phyloP scores from a whole-genome alignment of 805 yeast genomes.

The Candida coleopterorum region DNA sequence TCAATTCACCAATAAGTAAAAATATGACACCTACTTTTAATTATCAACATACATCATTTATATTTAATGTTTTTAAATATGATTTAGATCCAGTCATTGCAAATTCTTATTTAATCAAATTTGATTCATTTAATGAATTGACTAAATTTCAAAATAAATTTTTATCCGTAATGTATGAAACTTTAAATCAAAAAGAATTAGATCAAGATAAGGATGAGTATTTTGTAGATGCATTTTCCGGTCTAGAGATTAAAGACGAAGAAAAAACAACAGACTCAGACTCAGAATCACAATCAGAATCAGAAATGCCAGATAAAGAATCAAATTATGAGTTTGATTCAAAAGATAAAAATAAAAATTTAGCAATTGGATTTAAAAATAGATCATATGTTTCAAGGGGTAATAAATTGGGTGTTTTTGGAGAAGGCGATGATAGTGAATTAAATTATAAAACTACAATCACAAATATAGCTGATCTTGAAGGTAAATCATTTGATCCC shows the following conservation, averaged over 20 bases:
- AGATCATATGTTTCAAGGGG: constrained; percentile 80
- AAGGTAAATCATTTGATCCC: constrained; percentile 51
- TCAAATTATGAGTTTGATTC: constrained; percentile 14
- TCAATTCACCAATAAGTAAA: constrained; percentile 23
- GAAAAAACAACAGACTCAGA: constrained; percentile 24
- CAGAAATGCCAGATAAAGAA: constrained; percentile 26
- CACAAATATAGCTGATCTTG: constrained; percentile 47
- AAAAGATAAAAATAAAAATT: constrained; percentile 51
- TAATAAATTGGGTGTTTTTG: constrained; percentile 75
- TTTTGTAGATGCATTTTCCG: constrained; percentile 47
- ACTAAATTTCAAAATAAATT: constrained; percentile 49
- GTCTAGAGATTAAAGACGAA: constrained; percentile 35
- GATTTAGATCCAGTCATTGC: constrained; percentile 27
- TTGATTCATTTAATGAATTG: constrained; percentile 37
- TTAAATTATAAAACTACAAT: constrained; percentile 67
- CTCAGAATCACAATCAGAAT: constrained; percentile 12
- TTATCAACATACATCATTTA: constrained; percentile 50
- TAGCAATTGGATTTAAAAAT: constrained; percentile 70
- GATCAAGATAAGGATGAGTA: constrained; percentile 50
- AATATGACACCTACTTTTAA: constrained; percentile 66
- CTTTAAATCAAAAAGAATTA: constrained; percentile 50
- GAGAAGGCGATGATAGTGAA: constrained; percentile 41
- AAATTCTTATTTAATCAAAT: constrained; percentile 61
- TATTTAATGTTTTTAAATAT: constrained; percentile 50
- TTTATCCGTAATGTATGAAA: constrained; percentile 58